Evolutionary conservation across 2,329 filamentous ascomycete species (phyloP).

Genomic region (Cytospora chrysosperma): DNA sequence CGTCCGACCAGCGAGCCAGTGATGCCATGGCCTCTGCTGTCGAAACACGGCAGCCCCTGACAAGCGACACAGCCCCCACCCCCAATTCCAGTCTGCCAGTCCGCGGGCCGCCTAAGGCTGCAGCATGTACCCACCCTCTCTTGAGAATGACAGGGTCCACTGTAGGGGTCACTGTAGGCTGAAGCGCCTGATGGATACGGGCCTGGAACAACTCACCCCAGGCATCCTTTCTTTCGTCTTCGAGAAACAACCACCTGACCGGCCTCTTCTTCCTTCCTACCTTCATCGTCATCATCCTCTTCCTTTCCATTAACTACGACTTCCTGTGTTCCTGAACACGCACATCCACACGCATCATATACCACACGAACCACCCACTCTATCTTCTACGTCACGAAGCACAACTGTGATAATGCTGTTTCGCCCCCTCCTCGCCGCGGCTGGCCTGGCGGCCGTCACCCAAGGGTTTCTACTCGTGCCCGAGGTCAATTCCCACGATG

Average conservation of each 20-base stretch:
- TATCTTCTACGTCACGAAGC: neutral
- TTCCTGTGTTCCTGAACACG: neutral
- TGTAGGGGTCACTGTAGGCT: neutral
- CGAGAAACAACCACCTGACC: neutral
- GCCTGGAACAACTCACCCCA: neutral
- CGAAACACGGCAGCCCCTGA: neutral
- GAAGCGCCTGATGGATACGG: neutral
- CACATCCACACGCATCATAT: neutral
- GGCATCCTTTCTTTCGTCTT: neutral
- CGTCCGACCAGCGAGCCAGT: no score
- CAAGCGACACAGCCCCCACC: neutral
- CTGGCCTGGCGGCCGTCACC: slow-evolving; percentile 36
- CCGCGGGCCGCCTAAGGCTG: neutral
- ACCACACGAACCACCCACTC: neutral
- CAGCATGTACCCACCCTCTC: neutral
- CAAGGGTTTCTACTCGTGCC: slow-evolving; percentile 56
- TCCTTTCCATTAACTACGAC: neutral
- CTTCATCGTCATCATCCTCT: neutral
- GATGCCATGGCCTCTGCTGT: neutral
- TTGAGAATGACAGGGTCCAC: neutral
- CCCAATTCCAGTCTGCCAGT: no score
- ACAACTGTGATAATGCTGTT: slow-evolving; percentile 31
- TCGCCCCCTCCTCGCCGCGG: slow-evolving; percentile 47
- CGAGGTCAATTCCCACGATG: slow-evolving; percentile 43
- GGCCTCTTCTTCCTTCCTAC: neutral